Evolutionary conservation across 768 basidiomycete species (phyloP).

Genomic region (Suillus weaverae): DNA sequence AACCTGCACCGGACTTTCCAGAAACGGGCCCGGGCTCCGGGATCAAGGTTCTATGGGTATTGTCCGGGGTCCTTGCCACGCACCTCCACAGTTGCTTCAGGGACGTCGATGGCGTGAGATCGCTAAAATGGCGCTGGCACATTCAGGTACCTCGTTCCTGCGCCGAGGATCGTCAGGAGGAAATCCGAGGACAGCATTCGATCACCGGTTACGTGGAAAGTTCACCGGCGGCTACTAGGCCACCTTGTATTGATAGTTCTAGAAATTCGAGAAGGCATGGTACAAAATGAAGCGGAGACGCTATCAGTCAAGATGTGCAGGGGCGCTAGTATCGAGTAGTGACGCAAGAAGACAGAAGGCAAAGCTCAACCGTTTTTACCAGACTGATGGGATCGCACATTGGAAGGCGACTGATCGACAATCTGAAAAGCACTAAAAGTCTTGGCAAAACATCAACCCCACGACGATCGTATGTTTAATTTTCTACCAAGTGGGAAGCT

Average conservation of each 20-base stretch:
- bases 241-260: constrained; percentile 18
- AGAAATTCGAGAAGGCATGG: constrained; percentile 11
- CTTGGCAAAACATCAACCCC: constrained; percentile 7
- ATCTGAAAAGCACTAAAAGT: background rate
- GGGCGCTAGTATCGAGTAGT: background rate
- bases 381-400: background rate
- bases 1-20: background rate
- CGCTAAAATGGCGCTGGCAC: constrained; percentile 16
- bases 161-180: constrained; percentile 13
- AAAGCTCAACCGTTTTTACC: constrained; percentile 3
- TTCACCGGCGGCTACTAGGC: constrained; percentile 2
- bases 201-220: constrained; percentile 12
- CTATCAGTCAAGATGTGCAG: constrained; percentile 3
- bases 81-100: constrained; percentile 13
- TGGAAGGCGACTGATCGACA: background rate
- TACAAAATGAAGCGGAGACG: constrained; percentile 8
- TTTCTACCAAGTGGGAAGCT: background rate
- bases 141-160: constrained; percentile 31
- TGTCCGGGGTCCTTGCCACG: constrained; percentile 3
- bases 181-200: constrained; percentile 32
- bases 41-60: background rate
- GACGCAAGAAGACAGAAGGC: background rate
- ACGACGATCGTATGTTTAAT: constrained; percentile 7
- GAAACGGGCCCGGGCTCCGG: background rate
- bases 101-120: constrained; percentile 30